Evolutionary conservation across 177 flowering plant species (phyloP).

Genomic region (Vitis hybrid): DNA sequence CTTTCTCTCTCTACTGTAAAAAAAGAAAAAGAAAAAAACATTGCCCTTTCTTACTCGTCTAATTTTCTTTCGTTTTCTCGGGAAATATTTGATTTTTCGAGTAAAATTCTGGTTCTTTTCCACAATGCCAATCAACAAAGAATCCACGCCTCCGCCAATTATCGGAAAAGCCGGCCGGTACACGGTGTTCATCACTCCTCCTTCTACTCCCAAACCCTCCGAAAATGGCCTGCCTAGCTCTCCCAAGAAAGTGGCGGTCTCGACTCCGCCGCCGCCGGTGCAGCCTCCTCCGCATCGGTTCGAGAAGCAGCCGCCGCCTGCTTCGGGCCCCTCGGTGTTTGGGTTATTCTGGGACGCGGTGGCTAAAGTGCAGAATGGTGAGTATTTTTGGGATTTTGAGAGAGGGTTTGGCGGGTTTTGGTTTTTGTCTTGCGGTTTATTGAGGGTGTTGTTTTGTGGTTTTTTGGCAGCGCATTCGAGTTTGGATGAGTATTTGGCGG

Average conservation of each 20-base stretch:
- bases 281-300: slow-evolving; percentile 78
- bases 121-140: slow-evolving; percentile 42
- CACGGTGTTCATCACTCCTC: slow-evolving; percentile 95
- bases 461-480: slow-evolving; percentile 74
- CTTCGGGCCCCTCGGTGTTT: slow-evolving; percentile 26
- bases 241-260: slow-evolving; percentile 19
- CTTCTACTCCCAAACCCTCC: slow-evolving; percentile 56
- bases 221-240: slow-evolving; percentile 21
- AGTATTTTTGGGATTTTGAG: background rate
- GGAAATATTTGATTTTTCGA: too few relatives aligned
- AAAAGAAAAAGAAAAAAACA: too few relatives aligned
- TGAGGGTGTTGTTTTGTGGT: slow-evolving; percentile 2
- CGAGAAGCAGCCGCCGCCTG: slow-evolving; percentile 22
- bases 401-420: background rate
- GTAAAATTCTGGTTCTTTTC: background rate
- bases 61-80: too few relatives aligned
- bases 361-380: slow-evolving; percentile 77
- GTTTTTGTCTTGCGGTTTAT: background rate
- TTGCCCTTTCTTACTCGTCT: too few relatives aligned
- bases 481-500: slow-evolving; percentile 82
- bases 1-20: too few relatives aligned
- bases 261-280: slow-evolving; percentile 49
- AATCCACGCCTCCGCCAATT: slow-evolving; percentile 68
- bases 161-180: slow-evolving; percentile 94
- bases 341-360: slow-evolving; percentile 75